Base-by-base conservation (phyloP, 1,139 yeast genomes). In the Kluyveromyces marxianus region DNA sequence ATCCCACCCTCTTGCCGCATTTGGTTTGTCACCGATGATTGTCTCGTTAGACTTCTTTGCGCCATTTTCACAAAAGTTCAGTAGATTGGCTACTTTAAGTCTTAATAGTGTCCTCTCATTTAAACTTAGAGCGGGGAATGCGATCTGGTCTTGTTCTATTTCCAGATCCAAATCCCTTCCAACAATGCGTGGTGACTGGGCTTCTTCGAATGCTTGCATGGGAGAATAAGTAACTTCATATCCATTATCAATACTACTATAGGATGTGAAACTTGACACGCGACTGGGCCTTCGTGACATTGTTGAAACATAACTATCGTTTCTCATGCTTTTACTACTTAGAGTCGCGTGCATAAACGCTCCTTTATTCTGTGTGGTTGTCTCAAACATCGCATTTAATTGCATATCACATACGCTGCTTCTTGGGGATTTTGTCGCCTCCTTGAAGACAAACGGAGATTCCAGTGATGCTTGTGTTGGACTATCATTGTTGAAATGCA, bases 231-330 rank as follows among this genome's bases (percentile, higher is more conserved):
- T 32, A 24, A 42, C 32, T 26, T 42, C 37, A 28, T 42, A 42
- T 3, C 45, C 45, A 24, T 37, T 33, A 10, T 42, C 45, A 26
- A 37, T 27, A 21, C 45, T 42, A 24, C 41, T 42, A 31, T 37
- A 42, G 7, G 45, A 42, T 3, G 41, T 42, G 24, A 42, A 42
- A 33, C 45, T 42, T 25, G 45, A 43, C 39, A 43, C 10, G 2
- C 45, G 10, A 30, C 45, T 42, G 4, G 26, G 34, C 7, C 37
- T 24, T 21, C 34, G 14, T 4, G 37, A 27, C 32, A 31, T 26
- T 10, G 45, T n/a, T 4, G 38, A 33, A 8, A 28, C 26, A 6
- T 3, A 14, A 25, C 31, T 30, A 14, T 31, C 33, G 14, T 14
- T 14, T 26, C 37, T 26, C 33, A n/a, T 33, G 14, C 31, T 25